Evolutionary conservation across 2,329 filamentous ascomycete species (phyloP).

Genomic region (Rutstroemia sp.): DNA sequence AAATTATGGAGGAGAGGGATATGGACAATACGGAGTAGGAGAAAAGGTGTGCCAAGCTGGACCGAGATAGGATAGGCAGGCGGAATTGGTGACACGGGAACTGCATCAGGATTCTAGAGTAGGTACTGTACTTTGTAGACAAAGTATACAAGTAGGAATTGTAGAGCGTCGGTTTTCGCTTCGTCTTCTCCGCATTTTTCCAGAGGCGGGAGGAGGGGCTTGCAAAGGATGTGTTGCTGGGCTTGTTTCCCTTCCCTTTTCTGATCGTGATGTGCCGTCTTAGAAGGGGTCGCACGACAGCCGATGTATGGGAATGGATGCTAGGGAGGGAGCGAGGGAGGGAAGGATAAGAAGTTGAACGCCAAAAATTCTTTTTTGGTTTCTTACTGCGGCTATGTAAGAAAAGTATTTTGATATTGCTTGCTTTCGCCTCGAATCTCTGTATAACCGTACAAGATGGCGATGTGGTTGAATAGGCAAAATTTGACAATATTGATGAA

Average conservation of each 20-base stretch:
- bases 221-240: background rate
- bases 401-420: background rate
- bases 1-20: background rate
- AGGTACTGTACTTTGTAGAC: no score
- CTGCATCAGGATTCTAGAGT: background rate
- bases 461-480: no score
- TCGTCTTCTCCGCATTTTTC: constrained; percentile 3
- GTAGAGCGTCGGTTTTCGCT: background rate
- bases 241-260: no score
- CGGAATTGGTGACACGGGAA: background rate
- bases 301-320: background rate
- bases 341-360: background rate
- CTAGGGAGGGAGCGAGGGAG: background rate
- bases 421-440: background rate
- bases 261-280: background rate
- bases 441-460: background rate
- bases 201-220: background rate
- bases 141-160: no score
- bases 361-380: background rate
- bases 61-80: background rate
- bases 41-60: background rate
- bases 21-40: background rate
- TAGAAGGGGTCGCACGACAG: constrained; percentile 3
- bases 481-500: no score
- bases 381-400: constrained; percentile 7